Evolutionary conservation across 73 alveolate genomes (phyloP), one percentile per base, ranked within the genome.

Genomic region (Halteria grandinella): DNA sequence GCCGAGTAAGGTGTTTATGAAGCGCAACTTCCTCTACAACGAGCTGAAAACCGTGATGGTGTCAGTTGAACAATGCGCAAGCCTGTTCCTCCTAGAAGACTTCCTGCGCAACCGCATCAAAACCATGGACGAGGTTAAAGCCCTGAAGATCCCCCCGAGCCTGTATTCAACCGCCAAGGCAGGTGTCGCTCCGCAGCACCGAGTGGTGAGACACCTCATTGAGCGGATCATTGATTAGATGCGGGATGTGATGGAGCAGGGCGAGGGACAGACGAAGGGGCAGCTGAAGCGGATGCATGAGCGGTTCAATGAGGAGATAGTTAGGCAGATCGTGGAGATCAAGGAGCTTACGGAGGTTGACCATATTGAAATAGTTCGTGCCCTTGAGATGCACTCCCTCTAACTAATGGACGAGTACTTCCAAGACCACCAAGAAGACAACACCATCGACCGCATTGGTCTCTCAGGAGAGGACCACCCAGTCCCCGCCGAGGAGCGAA

Each of bases 1-100:
- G 15, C 39, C 28, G 8, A 62, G 82, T 21, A 63, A 63, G 21
- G 73, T 77, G 0, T 77, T 11, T 62, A 17, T 62, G 0, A 77
- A 77, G 75, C 62, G 89, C 44, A 55, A 77, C 36, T 33, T 31
- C 53, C 39, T 77, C 25, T 77, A 44, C 37, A 63, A 40, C n/a
- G 75, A 77, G 20, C 63, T 77, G 4, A 23, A 77, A 36, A 25
- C 47, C 31, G 82, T 77, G 0, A 55, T 41, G 0, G 72, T 77
- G 15, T 77, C 89, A 39, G 89, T 77, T n/a, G 89, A 77, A 49
- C 41, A 73, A 47, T 73, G 85, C 41, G 69, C 85, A 15, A 54
- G 66, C 55, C 39, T 73, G 0, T 40, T 21, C n/a, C 36, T 73
- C 3, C 39, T 73, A 11, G 85, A 73, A 39, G 85, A 73, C 49